A percentile compares a stretch with the other conserved stretches of the same genome.
Evolutionary conservation across 2,329 filamentous ascomycete species (phyloP).

Genomic region (Atkinsonella texensis): DNA sequence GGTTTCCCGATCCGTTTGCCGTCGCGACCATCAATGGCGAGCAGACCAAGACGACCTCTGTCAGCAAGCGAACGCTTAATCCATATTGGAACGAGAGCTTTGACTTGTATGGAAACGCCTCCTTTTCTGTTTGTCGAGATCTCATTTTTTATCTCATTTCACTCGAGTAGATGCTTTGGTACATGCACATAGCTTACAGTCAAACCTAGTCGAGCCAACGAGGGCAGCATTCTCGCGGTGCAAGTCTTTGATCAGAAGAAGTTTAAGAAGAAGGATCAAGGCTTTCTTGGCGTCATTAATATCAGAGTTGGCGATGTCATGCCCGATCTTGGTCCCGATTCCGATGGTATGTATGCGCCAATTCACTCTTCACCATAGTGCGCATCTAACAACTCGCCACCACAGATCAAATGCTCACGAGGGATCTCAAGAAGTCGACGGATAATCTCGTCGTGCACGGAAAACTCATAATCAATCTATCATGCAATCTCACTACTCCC

Average conservation of each 20-base stretch:
- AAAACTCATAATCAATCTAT: slow-evolving; percentile 92
- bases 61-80: slow-evolving; percentile 94
- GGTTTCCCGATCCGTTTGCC: slow-evolving; percentile 94
- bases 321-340: slow-evolving; percentile 67
- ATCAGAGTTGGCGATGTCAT: slow-evolving; percentile 91
- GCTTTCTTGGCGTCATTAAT: slow-evolving; percentile 95
- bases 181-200: background rate
- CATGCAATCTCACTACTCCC: slow-evolving; percentile 71
- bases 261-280: slow-evolving; percentile 99
- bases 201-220: slow-evolving; percentile 61
- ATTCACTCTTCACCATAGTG: background rate
- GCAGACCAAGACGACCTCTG: slow-evolving; percentile 94
- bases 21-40: slow-evolving; percentile 96
- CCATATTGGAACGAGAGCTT: slow-evolving; percentile 99
- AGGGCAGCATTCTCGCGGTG: slow-evolving; percentile 92
- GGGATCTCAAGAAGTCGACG: slow-evolving; percentile 93
- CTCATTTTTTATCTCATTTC: background rate
- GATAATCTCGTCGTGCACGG: slow-evolving; percentile 97
- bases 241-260: slow-evolving; percentile 99
- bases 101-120: slow-evolving; percentile 62
- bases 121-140: background rate
- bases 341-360: slow-evolving; percentile 60
- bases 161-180: background rate
- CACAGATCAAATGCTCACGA: slow-evolving; percentile 96
- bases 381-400: slow-evolving; percentile 15